phyloP scores from a whole-genome alignment of 305 asterid genomes.

The Rubia peregrina region DNA sequence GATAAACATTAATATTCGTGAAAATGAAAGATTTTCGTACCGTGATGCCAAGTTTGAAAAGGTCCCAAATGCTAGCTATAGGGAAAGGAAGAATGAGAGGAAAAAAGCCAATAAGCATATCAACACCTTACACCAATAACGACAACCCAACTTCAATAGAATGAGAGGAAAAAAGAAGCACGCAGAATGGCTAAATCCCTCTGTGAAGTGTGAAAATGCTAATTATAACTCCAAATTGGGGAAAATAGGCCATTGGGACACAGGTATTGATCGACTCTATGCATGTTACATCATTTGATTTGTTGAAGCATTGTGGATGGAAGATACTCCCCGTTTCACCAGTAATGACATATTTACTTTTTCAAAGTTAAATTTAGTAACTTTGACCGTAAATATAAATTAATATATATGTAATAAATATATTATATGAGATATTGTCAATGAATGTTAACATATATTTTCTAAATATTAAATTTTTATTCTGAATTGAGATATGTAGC shows the following conservation, averaged over 20 bases:
- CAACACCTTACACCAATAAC: background rate
- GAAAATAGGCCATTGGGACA: background rate
- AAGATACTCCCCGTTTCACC: no score
- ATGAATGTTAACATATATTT: no score
- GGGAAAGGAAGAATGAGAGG: background rate
- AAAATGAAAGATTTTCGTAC: background rate
- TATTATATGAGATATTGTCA: no score
- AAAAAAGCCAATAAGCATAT: no score
- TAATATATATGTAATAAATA: no score
- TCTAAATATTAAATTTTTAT: no score
- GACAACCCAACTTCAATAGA: background rate
- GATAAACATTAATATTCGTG: background rate
- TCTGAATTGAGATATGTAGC: no score
- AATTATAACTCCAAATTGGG: background rate
- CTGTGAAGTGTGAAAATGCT: background rate
- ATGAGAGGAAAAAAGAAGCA: background rate
- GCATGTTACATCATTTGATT: slow-evolving; percentile 10
- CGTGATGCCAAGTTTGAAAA: background rate
- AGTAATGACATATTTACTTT: no score
- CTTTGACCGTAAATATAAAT: no score
- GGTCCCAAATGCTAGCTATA: background rate
- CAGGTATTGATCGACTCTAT: slow-evolving; percentile 17
- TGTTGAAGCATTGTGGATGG: slow-evolving; percentile 1
- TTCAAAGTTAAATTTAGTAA: no score
- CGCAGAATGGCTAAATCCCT: background rate